Base-by-base conservation (phyloP, 2,329 filamentous ascomycete species). In the Nannizzia gypsea region DNA sequence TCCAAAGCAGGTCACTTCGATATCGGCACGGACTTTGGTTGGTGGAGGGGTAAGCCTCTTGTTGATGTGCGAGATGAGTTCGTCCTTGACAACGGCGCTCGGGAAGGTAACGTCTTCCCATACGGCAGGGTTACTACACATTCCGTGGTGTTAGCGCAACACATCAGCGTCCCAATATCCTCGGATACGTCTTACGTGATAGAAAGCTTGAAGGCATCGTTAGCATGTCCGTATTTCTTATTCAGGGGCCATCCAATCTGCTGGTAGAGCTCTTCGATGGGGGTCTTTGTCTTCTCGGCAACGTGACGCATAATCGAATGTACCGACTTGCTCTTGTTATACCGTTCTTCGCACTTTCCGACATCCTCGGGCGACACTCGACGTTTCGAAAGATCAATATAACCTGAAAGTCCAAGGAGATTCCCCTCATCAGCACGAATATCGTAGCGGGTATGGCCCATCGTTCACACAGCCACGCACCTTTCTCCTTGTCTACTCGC, bases 281-380 rank as follows among this genome's bases (percentile, higher is more conserved):
- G 91, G 31, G 85, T 88, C 72, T 88, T 85, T 48, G 90, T 95
- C 83, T 96, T 96, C 80, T 99, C 91, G 66, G 93, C 92, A 64
- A 99, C 93, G 75, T 99, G 93, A 74, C 92, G 87, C 89, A 99
- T 92, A 76, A 99, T 96, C 59, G 90, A 95, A 77, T 99, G 93
- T 44, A 97, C 93, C 81, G 96, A 95, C 81, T 99, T 99, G 80
- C 90, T 89, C 86, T 99, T 99, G 84, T 99, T 99, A 83, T 96
- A 99, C 68, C 93, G 85, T 80, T 99, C 93, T 74, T 99, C 93
- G 74, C 95, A 99, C 80, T 96, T 96, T 68, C 96, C 82, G 65
- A 97, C 93, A 79, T 99, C 93, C 75, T 99, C 93, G 50, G 93
- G 88, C 48, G 91, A 96, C 62, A 99, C 93, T 79, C 93, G 88